Base-by-base conservation (phyloP, 345 rosid genomes). In the Aurinia saxatilis region DNA sequence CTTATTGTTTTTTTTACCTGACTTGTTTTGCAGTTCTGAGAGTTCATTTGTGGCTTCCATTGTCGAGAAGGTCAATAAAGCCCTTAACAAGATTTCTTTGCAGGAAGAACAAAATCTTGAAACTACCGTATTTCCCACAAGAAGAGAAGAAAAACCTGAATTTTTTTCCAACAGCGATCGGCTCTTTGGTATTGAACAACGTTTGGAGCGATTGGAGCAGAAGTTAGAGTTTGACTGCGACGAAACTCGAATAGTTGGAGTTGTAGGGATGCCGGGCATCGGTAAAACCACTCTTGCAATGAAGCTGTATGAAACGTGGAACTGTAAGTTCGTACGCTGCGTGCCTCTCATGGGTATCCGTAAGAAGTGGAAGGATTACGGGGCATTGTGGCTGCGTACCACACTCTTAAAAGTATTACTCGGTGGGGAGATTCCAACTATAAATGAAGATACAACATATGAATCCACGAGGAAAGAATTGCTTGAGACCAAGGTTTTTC, bases 401-500 rank as follows among this genome's bases (percentile, higher is more conserved):
- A 29, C 3, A 40, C 39, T 63, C 67, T 19, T 63, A 5, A 2
- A 17, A 50, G 58, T 12, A 0, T 9, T 51, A 40, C 30, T 63
- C 2, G 8, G 2, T 31, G 2, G 5, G n/a, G n/a, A n/a, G n/a
- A n/a, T n/a, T n/a, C n/a, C n/a, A n/a, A n/a, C n/a, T n/a, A n/a
- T n/a, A n/a, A n/a, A n/a, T n/a, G n/a, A n/a, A n/a, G n/a, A n/a
- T n/a, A n/a, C n/a, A n/a, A n/a, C n/a, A n/a, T n/a, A n/a, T n/a
- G n/a, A n/a, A n/a, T n/a, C n/a, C n/a, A n/a, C n/a, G n/a, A n/a
- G n/a, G n/a, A n/a, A n/a, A n/a, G n/a, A n/a, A n/a, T n/a, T n/a
- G n/a, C n/a, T n/a, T n/a, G n/a, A n/a, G n/a, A n/a, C n/a, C n/a
- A 65, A 65, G 55, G 70, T 66, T 10, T 46, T 66, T 34, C 39